Base-by-base conservation (phyloP, 768 basidiomycete genomes). In the Mycena albidolilacea region DNA sequence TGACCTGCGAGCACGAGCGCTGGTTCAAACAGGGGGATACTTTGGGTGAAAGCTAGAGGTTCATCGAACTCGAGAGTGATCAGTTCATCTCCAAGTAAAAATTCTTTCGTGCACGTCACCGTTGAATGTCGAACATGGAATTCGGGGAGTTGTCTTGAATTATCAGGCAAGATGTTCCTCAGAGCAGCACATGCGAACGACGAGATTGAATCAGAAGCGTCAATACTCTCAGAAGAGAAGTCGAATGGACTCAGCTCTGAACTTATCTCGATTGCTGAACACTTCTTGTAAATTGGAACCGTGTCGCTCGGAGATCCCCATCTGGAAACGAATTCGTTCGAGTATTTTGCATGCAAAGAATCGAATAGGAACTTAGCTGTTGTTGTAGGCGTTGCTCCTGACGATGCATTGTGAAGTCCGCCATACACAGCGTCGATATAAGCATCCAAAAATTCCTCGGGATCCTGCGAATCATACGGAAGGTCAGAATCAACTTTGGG, bases 361-460 rank as follows among this genome's bases (percentile, higher is more conserved):
- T 59, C 57, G 39, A 59, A 39, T 1, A 59, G 17, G 9, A 59
- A 74, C 43, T 39, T 35, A 64, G 43, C 69, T 30, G 61, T 39
- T 6, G 62, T 15, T 0, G 50, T 21, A 10, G 17, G 6, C n/a
- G 64, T 58, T 8, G 68, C 38, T 21, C 58, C 67, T 17, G 38
- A 11, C 7, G 55, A 44, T 7, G 61, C 39, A n/a, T 38, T 41
- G 39, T 48, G 11, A 17, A 15, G 1, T 6, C 66, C 59, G 14
- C 61, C 48, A 7, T 69, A 70, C 9, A 65, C 43, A 43, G 65
- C 30, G 21, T 68, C 64, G 75, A 75, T 75, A 78, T 83, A 69
- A 37, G 72, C 58, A 58, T 81, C 66, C 39, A 80, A 69, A 54
- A 82, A 75, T 38, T 78, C 80, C 61, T 86, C 81, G 1, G 75